phyloP scores from a whole-genome alignment of 148 eudicot genomes.

The Chenopodium suecicum region DNA sequence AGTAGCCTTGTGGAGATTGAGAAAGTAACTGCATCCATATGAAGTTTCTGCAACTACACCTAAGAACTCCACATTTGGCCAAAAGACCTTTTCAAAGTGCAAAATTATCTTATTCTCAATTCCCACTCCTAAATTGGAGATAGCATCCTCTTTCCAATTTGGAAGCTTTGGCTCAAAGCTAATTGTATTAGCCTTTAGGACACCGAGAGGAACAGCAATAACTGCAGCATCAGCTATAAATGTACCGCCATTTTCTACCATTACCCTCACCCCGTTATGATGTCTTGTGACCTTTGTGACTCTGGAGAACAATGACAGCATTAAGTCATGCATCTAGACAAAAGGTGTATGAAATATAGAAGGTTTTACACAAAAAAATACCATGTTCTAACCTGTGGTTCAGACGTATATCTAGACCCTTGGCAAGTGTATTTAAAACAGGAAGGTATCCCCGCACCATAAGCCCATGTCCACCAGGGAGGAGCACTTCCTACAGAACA shows the following conservation, averaged over 20 bases:
- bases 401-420: conserved; percentile 82
- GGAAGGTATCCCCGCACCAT: conserved; percentile 98
- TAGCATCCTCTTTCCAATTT: conserved; percentile 88
- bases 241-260: conserved; percentile 66
- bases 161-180: conserved; percentile 94
- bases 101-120: conserved; percentile 87
- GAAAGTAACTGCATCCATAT: conserved; percentile 94
- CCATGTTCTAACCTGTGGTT: conserved; percentile 52
- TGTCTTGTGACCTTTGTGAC: conserved; percentile 68
- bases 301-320: conserved; percentile 34
- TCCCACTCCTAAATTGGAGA: conserved; percentile 86
- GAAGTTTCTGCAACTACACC: conserved; percentile 97
- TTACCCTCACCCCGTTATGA: conserved; percentile 77
- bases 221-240: conserved; percentile 91
- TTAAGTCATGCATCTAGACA: conserved; percentile 1
- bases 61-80: conserved; percentile 98
- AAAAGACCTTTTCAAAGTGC: conserved; percentile 92
- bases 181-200: conserved; percentile 63
- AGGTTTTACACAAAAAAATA: neutral
- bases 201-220: conserved; percentile 84
- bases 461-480: conserved; percentile 99
- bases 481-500: conserved; percentile 72
- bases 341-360: neutral
- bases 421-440: conserved; percentile 90
- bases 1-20: conserved; percentile 97